Conservation (phyloP, 2,329 filamentous ascomycete species). For the Fusarium heterosporum region DNA sequence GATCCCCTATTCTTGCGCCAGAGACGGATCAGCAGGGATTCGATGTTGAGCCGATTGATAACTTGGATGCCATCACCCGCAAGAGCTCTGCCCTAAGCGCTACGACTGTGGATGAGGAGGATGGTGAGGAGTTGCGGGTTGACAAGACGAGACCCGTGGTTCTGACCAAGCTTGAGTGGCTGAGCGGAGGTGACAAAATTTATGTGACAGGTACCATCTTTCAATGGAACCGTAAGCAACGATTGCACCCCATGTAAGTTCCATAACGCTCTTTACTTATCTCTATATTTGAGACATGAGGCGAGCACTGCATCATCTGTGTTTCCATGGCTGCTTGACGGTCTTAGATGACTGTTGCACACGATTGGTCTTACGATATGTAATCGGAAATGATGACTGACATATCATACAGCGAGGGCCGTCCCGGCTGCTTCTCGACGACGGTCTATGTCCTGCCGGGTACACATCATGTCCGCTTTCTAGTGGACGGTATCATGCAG, state of each 20-base stretch:
- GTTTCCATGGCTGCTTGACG: constrained; percentile 41
- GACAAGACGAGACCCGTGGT: constrained; percentile 83
- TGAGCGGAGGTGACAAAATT: constrained; percentile 83
- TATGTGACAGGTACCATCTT: constrained; percentile 98
- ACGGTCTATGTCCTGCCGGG: constrained; percentile 88
- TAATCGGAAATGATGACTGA: constrained; percentile 29
- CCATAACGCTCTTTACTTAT: constrained; percentile 4
- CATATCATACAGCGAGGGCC: constrained; percentile 59
- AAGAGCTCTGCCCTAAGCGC: constrained; percentile 71
- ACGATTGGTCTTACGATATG: constrained; percentile 10
- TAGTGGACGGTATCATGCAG: constrained; percentile 93
- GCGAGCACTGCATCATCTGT: constrained; percentile 44
- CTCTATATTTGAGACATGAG: constrained; percentile 39
- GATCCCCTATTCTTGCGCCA: constrained; percentile 86
- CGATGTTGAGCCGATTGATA: constrained; percentile 64
- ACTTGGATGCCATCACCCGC: constrained; percentile 62
- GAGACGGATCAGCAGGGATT: constrained; percentile 68
- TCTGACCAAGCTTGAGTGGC: constrained; percentile 88
- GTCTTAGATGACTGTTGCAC: constrained; percentile 42
- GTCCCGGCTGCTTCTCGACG: constrained; percentile 76
- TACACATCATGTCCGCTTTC: constrained; percentile 96
- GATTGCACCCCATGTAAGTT: constrained; percentile 85
- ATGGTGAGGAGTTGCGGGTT: constrained; percentile 79
- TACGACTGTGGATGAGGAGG: constrained; percentile 79
- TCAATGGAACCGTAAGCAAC: constrained; percentile 95